Evolutionary conservation across 331 rosid species (phyloP).

Genomic region (Quercus phellos): DNA sequence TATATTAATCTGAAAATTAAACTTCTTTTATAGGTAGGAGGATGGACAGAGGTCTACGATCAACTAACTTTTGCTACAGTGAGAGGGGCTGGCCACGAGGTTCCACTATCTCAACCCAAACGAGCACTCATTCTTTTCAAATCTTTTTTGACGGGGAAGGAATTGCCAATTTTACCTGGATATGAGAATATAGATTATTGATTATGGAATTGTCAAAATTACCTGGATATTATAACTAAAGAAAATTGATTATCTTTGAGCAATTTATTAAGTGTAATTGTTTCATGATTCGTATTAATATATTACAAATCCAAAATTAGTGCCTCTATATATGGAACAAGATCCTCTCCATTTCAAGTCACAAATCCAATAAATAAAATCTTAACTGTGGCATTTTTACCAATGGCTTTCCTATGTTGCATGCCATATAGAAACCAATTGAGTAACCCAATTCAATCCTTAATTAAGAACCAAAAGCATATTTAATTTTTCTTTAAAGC

Average conservation of each 20-base stretch:
- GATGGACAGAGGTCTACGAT: slow-evolving; percentile 74
- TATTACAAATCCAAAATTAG: no score
- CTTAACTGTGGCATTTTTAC: no score
- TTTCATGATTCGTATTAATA: not conserved
- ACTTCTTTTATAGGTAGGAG: slow-evolving; percentile 47
- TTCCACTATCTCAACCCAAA: slow-evolving; percentile 56
- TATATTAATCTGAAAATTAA: not conserved
- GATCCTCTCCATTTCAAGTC: no score
- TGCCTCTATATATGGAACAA: no score
- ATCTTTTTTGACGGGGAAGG: slow-evolving; percentile 56
- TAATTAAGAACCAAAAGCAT: no score
- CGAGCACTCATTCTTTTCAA: slow-evolving; percentile 56
- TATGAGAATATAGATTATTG: not conserved
- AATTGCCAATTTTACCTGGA: slow-evolving; percentile 30
- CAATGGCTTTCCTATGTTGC: no score
- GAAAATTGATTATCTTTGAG: not conserved
- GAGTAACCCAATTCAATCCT: no score
- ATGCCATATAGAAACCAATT: no score
- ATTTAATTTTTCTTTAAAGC: no score
- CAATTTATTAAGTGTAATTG: slow-evolving; percentile 4
- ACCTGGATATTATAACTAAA: no score
- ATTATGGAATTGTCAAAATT: no score
- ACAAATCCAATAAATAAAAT: no score
- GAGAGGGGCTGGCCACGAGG: slow-evolving; percentile 85
- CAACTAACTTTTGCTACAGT: slow-evolving; percentile 73